Base-by-base conservation (phyloP, 106 monocot genomes). In the Phalaenopsis aphrodite region DNA sequence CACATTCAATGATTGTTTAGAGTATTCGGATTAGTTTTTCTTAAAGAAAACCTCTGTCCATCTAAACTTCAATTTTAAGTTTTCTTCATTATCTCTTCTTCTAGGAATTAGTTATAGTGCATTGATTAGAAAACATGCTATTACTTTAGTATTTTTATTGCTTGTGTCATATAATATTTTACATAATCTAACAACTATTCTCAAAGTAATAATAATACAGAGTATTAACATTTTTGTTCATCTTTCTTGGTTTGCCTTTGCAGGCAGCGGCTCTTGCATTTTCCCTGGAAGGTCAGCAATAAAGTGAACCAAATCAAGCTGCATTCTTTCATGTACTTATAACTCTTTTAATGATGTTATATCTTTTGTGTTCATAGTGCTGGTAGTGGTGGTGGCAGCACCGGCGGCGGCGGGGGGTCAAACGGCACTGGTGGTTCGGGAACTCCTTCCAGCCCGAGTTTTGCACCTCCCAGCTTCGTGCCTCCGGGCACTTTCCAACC, bases 221-320 rank as follows among this genome's bases (percentile, higher is more conserved):
- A 11, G 30, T 69, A 69, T 69, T 2, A 7, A 18, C 15, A 7
- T 42, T 74, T 17, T 73, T 30, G 30, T 18, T 74, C 42, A 5
- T 16, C 72, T 38, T 19, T 18, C n/a, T 69, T 30, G 37, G 0
- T 19, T 38, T 69, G 11, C 74, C 17, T 4, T 30, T 74, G 41
- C 74, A 74, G 74, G 74, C 74, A 42, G 5, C 4, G 74, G 74
- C 74, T 74, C 74, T 42, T 74, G 74, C 74, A 74, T 74, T 43
- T 74, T 74, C 43, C 41, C 42, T 18, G 74, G 74, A 74, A 74
- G 74, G 74, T 74, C 19, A 74, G 74, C 41, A 74, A 41, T 74
- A 43, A 72, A 43, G 43, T 43, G 18, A 42, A 43, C 74, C 74
- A 74, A 18, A 4, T 18, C 74, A 43, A 19, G 15, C 42, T 71